These are phyloP conservation scores for Cyclotella kingstonii DNA, from an alignment of 108 stramenopile species.

Conservation along the genomic window DNA sequence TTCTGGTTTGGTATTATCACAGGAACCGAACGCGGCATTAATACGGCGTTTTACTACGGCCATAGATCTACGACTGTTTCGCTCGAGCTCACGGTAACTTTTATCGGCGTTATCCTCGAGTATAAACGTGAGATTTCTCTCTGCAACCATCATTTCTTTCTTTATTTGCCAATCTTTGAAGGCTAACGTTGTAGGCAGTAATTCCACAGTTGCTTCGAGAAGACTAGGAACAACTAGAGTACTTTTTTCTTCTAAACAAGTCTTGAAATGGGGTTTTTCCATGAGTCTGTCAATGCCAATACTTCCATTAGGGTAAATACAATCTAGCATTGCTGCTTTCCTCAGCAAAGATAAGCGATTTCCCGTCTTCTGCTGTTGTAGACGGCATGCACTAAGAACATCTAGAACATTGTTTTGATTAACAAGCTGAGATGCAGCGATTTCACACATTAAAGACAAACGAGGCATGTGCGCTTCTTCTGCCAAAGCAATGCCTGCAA, in stretches of 20 bases:
- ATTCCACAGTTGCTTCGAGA: conserved; percentile 61
- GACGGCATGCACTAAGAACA: conserved; percentile 58
- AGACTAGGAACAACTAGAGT: conserved; percentile 59
- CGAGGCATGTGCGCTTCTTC: conserved; percentile 78
- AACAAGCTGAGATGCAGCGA: conserved; percentile 72
- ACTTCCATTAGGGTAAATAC: conserved; percentile 49
- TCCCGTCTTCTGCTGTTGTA: conserved; percentile 56
- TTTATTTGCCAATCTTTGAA: conserved; percentile 35
- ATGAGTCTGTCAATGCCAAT: conserved; percentile 50
- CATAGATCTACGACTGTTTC: conserved; percentile 20
- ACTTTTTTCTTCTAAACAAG: conserved; percentile 46
- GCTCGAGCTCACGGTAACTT: conserved; percentile 24
- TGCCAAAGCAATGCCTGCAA: conserved; percentile 69
- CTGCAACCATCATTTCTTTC: conserved; percentile 29
- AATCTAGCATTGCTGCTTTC: conserved; percentile 66
- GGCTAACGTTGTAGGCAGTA: conserved; percentile 28
- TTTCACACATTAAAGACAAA: conserved; percentile 83
- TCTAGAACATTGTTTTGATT: conserved; percentile 55
- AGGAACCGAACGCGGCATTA: conserved; percentile 29
- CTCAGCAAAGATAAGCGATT: conserved; percentile 67
- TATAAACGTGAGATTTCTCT: conserved; percentile 17
- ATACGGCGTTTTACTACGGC: conserved; percentile 18
- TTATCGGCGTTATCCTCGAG: conserved; percentile 31
- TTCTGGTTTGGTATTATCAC: neutral
- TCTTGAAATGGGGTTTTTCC: conserved; percentile 47